Conservation (phyloP, 768 basidiomycete genomes). For the Saitozyma podzolica region DNA sequence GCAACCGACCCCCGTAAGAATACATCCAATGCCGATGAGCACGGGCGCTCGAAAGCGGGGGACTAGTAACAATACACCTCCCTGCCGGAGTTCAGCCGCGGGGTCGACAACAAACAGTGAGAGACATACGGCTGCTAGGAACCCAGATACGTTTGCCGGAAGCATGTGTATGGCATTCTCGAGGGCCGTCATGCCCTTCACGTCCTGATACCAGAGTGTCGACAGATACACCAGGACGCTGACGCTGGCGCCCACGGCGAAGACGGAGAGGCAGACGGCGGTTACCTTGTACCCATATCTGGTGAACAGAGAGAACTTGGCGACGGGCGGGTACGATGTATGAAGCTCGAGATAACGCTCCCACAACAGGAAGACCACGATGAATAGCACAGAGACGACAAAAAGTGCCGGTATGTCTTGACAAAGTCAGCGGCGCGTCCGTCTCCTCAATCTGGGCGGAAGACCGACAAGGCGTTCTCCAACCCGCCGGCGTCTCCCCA, state of each 20-base stretch:
- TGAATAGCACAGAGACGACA: slow-evolving; percentile 63
- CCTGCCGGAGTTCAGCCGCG: neutral
- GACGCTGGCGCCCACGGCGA: slow-evolving; percentile 12
- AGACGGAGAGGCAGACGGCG: slow-evolving; percentile 17
- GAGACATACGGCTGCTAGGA: slow-evolving; percentile 9
- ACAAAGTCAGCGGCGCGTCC: neutral
- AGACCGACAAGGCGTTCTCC: slow-evolving; percentile 60
- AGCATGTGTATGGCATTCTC: slow-evolving; percentile 21
- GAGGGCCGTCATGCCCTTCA: slow-evolving; percentile 23
- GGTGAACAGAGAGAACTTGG: slow-evolving; percentile 27
- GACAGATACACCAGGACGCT: slow-evolving; percentile 20
- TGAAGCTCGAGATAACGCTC: slow-evolving; percentile 61
- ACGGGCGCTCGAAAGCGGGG: slow-evolving; percentile 6
- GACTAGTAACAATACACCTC: neutral
- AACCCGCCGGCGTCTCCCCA: slow-evolving; percentile 59
- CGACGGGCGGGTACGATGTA: slow-evolving; percentile 27
- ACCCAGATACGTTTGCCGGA: slow-evolving; percentile 20
- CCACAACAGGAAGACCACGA: slow-evolving; percentile 65
- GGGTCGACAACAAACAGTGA: too few species aligned
- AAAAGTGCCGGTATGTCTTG: slow-evolving; percentile 69
- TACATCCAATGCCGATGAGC: neutral
- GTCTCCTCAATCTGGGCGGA: neutral
- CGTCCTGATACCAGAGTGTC: slow-evolving; percentile 36
- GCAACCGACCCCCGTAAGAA: neutral
- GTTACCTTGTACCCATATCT: slow-evolving; percentile 20